These are phyloP conservation scores for Mycena epipterygia DNA, from an alignment of 768 basidiomycete genomes.

Conservation along the genomic window DNA sequence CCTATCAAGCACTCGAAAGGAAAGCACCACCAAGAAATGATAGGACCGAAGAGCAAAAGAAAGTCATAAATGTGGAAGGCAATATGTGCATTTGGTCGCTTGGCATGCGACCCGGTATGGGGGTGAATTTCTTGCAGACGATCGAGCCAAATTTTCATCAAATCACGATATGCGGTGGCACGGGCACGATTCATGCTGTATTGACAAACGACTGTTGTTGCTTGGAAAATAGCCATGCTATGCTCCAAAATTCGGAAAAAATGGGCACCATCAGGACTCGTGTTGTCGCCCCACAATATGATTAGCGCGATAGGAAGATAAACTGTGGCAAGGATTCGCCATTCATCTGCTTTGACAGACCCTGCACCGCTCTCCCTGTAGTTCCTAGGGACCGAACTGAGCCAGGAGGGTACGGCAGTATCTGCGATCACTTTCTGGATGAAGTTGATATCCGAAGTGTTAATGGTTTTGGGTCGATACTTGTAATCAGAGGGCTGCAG, in stretches of 20 bases:
- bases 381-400: not conserved
- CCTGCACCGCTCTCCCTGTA: constrained; percentile 39
- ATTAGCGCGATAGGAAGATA: constrained; percentile 51
- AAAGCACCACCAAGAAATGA: constrained; percentile 55
- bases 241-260: constrained; percentile 37
- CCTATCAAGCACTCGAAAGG: constrained; percentile 56
- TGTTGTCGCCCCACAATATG: constrained; percentile 45
- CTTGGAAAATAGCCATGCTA: constrained; percentile 33
- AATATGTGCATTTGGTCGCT: constrained; percentile 6
- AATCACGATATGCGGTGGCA: not conserved
- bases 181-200: not conserved
- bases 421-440: not conserved
- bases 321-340: constrained; percentile 45
- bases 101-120: constrained; percentile 22
- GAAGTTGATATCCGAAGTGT: not conserved
- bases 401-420: not conserved
- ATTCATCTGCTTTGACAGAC: constrained; percentile 53
- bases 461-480: not conserved
- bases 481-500: not conserved
- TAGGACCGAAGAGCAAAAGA: constrained; percentile 50
- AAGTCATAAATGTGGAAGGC: constrained; percentile 52
- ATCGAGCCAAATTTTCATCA: constrained; percentile 41
- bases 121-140: constrained; percentile 39
- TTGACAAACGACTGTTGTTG: constrained; percentile 9
- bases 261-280: not conserved